These are phyloP conservation scores for Penicillium tannophilum DNA, from an alignment of 495 filamentous ascomycete species.

Conservation along the genomic window DNA sequence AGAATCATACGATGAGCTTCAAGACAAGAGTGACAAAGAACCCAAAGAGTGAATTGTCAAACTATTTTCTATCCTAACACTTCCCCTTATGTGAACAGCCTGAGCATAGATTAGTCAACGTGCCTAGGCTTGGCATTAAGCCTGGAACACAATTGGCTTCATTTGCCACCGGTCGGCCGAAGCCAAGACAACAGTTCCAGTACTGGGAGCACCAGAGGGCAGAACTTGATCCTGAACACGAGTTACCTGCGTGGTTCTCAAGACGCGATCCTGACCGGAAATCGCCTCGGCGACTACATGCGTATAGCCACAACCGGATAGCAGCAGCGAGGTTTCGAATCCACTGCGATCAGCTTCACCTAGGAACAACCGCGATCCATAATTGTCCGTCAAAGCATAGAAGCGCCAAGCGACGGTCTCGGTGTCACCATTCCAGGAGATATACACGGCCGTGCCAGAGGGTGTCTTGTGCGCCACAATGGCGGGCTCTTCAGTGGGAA, in stretches of 20 bases:
- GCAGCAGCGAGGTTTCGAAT: slow-evolving; percentile 40
- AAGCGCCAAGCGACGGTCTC: slow-evolving; percentile 37
- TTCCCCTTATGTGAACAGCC: no score
- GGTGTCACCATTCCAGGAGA: slow-evolving; percentile 46
- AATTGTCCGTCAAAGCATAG: slow-evolving; percentile 36
- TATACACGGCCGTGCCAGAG: slow-evolving; percentile 20
- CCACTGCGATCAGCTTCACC: slow-evolving; percentile 36
- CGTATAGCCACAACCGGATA: slow-evolving; percentile 17
- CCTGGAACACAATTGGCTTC: slow-evolving; percentile 5
- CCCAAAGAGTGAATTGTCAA: no score
- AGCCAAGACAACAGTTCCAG: neutral
- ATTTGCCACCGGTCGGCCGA: neutral
- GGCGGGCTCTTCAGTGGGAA: slow-evolving; percentile 26
- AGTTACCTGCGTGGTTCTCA: slow-evolving; percentile 26
- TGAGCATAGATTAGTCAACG: no score
- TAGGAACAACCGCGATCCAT: slow-evolving; percentile 36
- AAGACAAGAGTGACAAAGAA: no score
- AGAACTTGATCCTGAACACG: slow-evolving; percentile 26
- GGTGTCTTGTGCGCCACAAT: slow-evolving; percentile 25
- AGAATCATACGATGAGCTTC: no score
- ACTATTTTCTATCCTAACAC: no score
- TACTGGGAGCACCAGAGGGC: slow-evolving; percentile 8
- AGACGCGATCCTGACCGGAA: slow-evolving; percentile 26
- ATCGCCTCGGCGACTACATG: slow-evolving; percentile 21
- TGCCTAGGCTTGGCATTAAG: neutral